These are phyloP conservation scores for Plantago major DNA, from an alignment of 257 asterid species.

Conservation along the genomic window DNA sequence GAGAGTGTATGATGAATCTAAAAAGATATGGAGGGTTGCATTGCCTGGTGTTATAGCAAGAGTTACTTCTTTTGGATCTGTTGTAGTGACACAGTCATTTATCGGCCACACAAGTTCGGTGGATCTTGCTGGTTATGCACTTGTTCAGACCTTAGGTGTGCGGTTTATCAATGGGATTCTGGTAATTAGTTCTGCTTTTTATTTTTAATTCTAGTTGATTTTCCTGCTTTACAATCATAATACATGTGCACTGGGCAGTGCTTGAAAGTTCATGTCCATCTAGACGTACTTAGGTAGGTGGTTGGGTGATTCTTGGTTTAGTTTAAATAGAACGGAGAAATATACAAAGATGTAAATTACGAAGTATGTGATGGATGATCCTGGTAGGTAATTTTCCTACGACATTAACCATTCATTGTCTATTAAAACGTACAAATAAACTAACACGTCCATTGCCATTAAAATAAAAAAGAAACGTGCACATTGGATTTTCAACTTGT, in stretches of 20 bases:
- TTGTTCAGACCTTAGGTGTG: slow-evolving; percentile 64
- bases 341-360: no score
- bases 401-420: no score
- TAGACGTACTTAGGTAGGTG: no score
- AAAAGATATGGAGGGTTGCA: slow-evolving; percentile 87
- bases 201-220: background rate
- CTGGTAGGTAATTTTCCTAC: no score
- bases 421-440: no score
- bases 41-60: slow-evolving; percentile 71
- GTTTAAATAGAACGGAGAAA: no score
- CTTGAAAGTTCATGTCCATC: no score
- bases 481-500: no score
- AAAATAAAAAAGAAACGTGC: no score
- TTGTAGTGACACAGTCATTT: slow-evolving; percentile 69
- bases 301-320: no score
- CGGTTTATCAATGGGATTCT: slow-evolving; percentile 67
- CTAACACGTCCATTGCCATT: no score
- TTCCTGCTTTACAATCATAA: background rate
- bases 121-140: slow-evolving; percentile 78
- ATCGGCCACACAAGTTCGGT: slow-evolving; percentile 53
- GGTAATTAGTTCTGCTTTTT: slow-evolving; percentile 33
- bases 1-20: slow-evolving; percentile 50
- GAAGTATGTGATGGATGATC: no score
- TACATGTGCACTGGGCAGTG: background rate
- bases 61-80: slow-evolving; percentile 58